Evolutionary conservation across 352 stramenopile genomes (phyloP), one percentile per base, ranked within the genome.

Genomic region (Elongisporangium prolatum): DNA sequence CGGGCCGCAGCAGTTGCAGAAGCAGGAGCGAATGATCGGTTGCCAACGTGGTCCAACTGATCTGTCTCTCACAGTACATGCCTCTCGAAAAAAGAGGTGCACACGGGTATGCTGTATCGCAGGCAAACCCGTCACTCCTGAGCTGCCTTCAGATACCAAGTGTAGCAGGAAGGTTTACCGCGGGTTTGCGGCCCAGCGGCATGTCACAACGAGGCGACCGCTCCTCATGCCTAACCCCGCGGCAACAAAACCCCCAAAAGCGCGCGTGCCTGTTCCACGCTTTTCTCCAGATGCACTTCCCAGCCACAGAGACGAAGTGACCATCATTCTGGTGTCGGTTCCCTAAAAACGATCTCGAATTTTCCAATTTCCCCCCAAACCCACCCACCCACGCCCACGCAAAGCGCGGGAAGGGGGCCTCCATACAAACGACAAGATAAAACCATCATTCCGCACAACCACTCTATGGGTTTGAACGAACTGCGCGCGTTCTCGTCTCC

Each of bases 391-490:
- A 40, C 25, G 1, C 28, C 28, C 5, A 14, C 9, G 28, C 28
- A 40, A 40, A 40, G 28, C 28, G 28, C 28, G 28, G 28, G 28
- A 40, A 40, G 28, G 28, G 28, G 28, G 28, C 9, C 28, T 40
- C 48, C 59, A 70, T 80, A 78, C 68, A 84, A 77, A 65, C 25
- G 6, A 13, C 56, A 60, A 74, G 64, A 59, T 25, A 73, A 84
- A 80, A 80, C 71, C 63, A 69, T 69, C 74, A 84, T 72, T 84
- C 74, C 59, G 56, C 24, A 18, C 20, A 50, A 47, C 37, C 37
- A 11, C 34, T 50, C 52, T 65, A 84, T 84, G 74, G 74, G 74
- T 80, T 78, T 76, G 65, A 73, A 80, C 64, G 66, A 71, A 57
- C 66, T 48, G 60, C 63, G 53, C 64, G 60, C 59, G 67, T 67